Base-by-base conservation (phyloP, 768 basidiomycete genomes). In the Mycena rosella region DNA sequence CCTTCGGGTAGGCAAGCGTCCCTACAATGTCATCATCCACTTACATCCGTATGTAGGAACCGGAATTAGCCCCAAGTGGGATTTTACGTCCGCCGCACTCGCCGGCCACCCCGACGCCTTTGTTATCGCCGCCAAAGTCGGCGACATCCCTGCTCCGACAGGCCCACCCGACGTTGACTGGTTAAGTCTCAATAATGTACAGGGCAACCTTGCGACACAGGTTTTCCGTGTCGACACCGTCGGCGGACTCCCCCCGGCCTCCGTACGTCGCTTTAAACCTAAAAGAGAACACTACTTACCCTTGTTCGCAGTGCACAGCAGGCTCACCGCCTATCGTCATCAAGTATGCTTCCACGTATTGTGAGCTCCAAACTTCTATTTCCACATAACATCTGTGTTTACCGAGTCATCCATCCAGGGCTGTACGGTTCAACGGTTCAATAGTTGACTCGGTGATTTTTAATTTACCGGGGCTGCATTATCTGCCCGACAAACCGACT, bases 191-290 rank as follows among this genome's bases (percentile, higher is more conserved):
- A 80, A 77, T n/a, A 74, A 69, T 27, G 77, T 87, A 5, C 54
- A 81, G 29, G 91, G 89, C 1, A 72, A 76, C 3, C 76, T 90
- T 38, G 89, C 89, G 0, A 81, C 76, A 34, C 72, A 79, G 62
- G 77, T 90, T 3, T 90, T 85, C 77, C 80, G 90, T 47, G 76
- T 85, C 5, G 78, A 87, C 67, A 91, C 88, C 20, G 72, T 78
- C 7, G 84, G 81, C 17, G 89, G 90, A 18, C 84, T 85, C 51
- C 84, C 89, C 44, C 89, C 89, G 34, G 70, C 85, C 26, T 80
- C 84, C 48, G 80, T 79, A 59, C 34, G 36, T 38, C 30, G 45
- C 36, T 29, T 53, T 27, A 2, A 22, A 20, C 60, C 26, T 51
- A 20, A 15, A 15, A n/a, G 7, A 22, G 10, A 14, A 14, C 42